Evolutionary conservation across 208 protist species (phyloP).

Genomic region (Acanthamoeba sp.): DNA sequence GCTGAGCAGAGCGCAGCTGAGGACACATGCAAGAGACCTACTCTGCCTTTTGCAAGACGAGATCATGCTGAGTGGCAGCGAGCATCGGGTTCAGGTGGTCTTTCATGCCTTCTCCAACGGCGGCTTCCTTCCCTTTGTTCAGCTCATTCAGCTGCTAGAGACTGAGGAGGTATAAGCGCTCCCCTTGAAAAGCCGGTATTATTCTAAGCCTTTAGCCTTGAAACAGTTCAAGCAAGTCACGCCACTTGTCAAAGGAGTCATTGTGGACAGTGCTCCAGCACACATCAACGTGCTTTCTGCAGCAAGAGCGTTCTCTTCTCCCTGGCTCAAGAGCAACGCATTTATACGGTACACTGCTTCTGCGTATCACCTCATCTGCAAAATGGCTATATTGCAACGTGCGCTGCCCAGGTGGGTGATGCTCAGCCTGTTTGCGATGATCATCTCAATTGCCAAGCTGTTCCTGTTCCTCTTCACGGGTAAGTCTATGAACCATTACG

Average conservation of each 20-base stretch:
- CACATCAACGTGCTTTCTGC: neutral
- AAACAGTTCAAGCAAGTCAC: neutral
- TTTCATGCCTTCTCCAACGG: slow-evolving; percentile 1
- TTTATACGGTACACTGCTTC: neutral
- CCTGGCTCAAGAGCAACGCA: neutral
- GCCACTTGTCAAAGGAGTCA: neutral
- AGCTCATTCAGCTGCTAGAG: neutral
- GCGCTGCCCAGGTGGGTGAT: neutral
- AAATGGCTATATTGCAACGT: no score
- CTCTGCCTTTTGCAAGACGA: neutral
- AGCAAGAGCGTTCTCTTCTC: neutral
- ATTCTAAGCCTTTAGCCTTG: no score
- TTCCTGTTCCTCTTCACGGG: neutral
- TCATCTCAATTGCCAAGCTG: neutral
- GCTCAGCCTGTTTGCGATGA: neutral
- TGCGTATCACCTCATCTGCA: no score
- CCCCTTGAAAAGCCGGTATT: no score
- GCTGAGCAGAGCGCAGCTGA: neutral
- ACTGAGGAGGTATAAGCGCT: neutral
- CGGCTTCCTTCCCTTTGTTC: neutral
- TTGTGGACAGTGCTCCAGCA: neutral
- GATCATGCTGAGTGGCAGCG: neutral
- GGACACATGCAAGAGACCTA: neutral
- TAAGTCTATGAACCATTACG: neutral
- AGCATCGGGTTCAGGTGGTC: neutral